Percentiles rank a stretch among this genome's conserved stretches.
Evolutionary conservation across 257 asterid species (phyloP).

Genomic region (Jasminum sambac): DNA sequence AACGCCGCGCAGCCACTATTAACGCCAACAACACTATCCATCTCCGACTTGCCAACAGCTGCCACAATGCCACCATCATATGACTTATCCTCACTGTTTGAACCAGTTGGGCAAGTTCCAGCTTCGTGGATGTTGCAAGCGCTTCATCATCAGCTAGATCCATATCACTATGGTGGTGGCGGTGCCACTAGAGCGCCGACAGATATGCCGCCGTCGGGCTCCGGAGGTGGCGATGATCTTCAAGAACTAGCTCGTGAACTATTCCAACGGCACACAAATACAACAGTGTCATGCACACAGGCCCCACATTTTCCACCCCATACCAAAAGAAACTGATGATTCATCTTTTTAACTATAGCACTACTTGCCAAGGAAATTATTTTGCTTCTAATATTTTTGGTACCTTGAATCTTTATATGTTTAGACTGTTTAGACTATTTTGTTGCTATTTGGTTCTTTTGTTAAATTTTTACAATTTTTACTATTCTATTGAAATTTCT

Average conservation of each 20-base stretch:
- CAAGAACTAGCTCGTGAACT: constrained; percentile 87
- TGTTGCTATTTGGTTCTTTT: background rate
- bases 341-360: background rate
- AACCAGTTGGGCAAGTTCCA: constrained; percentile 51
- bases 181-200: constrained; percentile 4
- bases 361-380: constrained; percentile 4
- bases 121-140: constrained; percentile 56
- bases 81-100: constrained; percentile 68
- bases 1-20: constrained; percentile 33
- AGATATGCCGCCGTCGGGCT: constrained; percentile 21
- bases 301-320: constrained; percentile 47
- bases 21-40: constrained; percentile 44
- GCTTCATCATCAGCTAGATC: constrained; percentile 31
- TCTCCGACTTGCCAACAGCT: constrained; percentile 56
- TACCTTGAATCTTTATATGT: background rate
- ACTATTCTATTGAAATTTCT: background rate
- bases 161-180: constrained; percentile 35
- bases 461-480: background rate
- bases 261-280: constrained; percentile 54
- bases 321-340: constrained; percentile 28
- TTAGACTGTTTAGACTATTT: background rate
- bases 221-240: constrained; percentile 66
- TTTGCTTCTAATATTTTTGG: constrained; percentile 21
- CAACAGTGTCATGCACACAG: constrained; percentile 54
- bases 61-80: constrained; percentile 47